Conservation (phyloP, 208 protist species). For the Leptomonas pyrrhocoris region DNA sequence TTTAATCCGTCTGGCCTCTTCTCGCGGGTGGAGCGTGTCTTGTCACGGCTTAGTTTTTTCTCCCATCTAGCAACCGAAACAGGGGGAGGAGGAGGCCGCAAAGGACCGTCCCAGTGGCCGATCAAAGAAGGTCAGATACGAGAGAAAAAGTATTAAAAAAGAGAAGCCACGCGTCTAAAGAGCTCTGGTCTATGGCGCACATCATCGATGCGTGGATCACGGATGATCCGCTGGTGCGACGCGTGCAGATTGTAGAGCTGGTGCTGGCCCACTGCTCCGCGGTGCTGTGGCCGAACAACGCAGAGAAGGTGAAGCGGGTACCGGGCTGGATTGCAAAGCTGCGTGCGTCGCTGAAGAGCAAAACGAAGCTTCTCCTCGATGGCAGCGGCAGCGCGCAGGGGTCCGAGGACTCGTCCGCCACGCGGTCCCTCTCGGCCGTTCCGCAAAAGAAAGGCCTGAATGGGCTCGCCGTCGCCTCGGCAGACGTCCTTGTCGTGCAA, state of each 20-base stretch:
- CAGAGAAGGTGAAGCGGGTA: slow-evolving; percentile 33
- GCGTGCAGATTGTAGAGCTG: slow-evolving; percentile 54
- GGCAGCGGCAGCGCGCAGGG: neutral
- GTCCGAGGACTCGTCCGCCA: slow-evolving; percentile 9
- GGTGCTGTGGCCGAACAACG: slow-evolving; percentile 47
- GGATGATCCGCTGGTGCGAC: slow-evolving; percentile 61
- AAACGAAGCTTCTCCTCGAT: slow-evolving; percentile 3
- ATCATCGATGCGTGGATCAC: slow-evolving; percentile 49
- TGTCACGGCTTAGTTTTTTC: too few relatives aligned
- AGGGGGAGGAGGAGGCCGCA: too few relatives aligned
- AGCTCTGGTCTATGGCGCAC: slow-evolving; percentile 20
- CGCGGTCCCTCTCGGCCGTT: slow-evolving; percentile 4
- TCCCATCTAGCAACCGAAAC: too few relatives aligned
- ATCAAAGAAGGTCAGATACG: too few relatives aligned
- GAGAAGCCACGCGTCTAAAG: too few relatives aligned
- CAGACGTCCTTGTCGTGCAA: slow-evolving; percentile 40
- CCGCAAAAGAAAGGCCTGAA: slow-evolving; percentile 39
- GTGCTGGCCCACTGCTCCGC: slow-evolving; percentile 58
- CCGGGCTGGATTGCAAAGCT: slow-evolving; percentile 46
- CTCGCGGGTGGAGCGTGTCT: too few relatives aligned
- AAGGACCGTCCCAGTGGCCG: too few relatives aligned
- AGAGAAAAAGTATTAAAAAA: too few relatives aligned
- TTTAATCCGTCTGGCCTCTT: too few relatives aligned
- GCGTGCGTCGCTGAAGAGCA: slow-evolving; percentile 26
- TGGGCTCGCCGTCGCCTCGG: slow-evolving; percentile 40